Evolutionary conservation across 2,329 filamentous ascomycete species (phyloP).

Genomic region (Trichoderma sp.): DNA sequence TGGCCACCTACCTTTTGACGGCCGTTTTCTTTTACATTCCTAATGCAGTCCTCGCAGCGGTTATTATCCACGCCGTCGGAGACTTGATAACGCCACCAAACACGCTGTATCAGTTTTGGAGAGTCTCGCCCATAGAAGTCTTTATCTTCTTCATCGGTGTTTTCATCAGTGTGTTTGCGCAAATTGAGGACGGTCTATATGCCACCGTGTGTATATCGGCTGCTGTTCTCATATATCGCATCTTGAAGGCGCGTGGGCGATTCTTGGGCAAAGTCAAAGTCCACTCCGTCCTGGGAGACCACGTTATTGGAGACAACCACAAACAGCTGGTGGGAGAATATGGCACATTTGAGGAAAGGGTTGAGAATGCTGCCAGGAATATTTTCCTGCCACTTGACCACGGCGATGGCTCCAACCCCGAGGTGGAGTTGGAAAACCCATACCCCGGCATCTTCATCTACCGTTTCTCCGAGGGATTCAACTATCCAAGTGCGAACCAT

Average conservation of each 20-base stretch:
- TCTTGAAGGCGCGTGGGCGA: slow-evolving; percentile 77
- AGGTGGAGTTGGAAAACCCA: slow-evolving; percentile 74
- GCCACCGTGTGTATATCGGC: slow-evolving; percentile 76
- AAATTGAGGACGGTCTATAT: slow-evolving; percentile 93
- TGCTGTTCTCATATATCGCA: slow-evolving; percentile 77
- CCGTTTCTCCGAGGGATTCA: slow-evolving; percentile 91
- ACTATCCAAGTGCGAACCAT: slow-evolving; percentile 90
- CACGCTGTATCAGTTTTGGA: slow-evolving; percentile 93
- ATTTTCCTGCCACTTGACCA: slow-evolving; percentile 87
- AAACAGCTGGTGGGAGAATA: slow-evolving; percentile 52
- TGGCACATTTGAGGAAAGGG: slow-evolving; percentile 51
- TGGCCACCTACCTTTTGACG: slow-evolving; percentile 87
- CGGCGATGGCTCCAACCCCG: slow-evolving; percentile 86
- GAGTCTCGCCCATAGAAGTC: slow-evolving; percentile 85
- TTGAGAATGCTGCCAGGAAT: slow-evolving; percentile 62
- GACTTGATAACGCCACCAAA: slow-evolving; percentile 91
- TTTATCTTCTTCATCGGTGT: slow-evolving; percentile 93
- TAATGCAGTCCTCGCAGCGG: slow-evolving; percentile 73
- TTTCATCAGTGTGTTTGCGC: slow-evolving; percentile 81
- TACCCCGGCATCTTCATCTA: slow-evolving; percentile 96
- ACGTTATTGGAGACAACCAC: slow-evolving; percentile 65
- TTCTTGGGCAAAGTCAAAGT: slow-evolving; percentile 72
- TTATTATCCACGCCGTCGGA: slow-evolving; percentile 94
- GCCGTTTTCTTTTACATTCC: slow-evolving; percentile 95
- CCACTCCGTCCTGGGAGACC: slow-evolving; percentile 79